Base-by-base conservation (phyloP, 2,329 filamentous ascomycete species). In the Pseudogymnoascus sp. region DNA sequence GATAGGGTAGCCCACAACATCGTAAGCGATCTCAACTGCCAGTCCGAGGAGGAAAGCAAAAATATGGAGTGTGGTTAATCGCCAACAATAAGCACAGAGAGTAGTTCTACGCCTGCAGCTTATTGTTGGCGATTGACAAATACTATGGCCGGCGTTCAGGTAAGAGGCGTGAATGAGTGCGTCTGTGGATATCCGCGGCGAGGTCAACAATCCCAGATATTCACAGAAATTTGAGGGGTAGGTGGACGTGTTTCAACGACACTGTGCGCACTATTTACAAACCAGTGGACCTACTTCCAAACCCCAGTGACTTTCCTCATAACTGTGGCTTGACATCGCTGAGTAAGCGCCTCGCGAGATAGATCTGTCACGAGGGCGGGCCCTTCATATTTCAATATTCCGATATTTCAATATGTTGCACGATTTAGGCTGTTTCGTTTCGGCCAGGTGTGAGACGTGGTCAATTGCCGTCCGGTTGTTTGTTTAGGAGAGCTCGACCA, bases 401-500 rank as follows among this genome's bases (percentile, higher is more conserved):
- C 29, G 27, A 55, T 33, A 33, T 33, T 55, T 55, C 48, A 55
- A 55, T 55, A 55, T 55, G 27, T 27, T 55, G 48, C 33, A 9
- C 48, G 27, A 55, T 55, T 55, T 15, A 55, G 48, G 48, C 48
- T 55, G 48, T 55, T 55, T 33, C n/a, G 48, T 55, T 17, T 21
- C 15, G 48, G n/a, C 48, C n/a, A 33, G 29, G 48, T 12, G 29
- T 55, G 48, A 55, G 48, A 55, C 48, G 48, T 33, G 48, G 48
- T 55, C 27, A 55, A 33, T 55, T 55, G 48, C 27, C n/a, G 15
- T 33, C n/a, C 29, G 29, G n/a, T 27, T 55, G 48, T 55, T 55
- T 55, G 48, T 55, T 55, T 33, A n/a, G 15, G 48, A 17, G 48
- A 31, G 10, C 29, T 55, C 33, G 21, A 55, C 48, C 29, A 55